These are phyloP conservation scores for Suhomyces bribrorum DNA, from an alignment of 1,139 yeast genomes.

Conservation along the genomic window DNA sequence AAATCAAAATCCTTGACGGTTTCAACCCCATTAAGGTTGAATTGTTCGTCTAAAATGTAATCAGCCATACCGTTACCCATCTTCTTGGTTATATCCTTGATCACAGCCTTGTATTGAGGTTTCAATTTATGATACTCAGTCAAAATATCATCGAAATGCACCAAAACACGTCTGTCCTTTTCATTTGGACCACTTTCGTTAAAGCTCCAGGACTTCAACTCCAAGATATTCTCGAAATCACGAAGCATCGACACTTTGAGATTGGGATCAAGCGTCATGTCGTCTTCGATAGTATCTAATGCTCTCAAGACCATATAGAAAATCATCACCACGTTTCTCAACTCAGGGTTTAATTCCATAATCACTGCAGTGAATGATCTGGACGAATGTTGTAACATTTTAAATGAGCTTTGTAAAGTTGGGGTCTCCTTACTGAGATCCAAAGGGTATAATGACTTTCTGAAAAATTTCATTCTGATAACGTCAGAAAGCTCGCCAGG, in stretches of 20 bases:
- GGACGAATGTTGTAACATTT: slow-evolving; percentile 68
- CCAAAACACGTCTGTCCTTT: slow-evolving; percentile 76
- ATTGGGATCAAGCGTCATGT: slow-evolving; percentile 77
- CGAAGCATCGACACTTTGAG: slow-evolving; percentile 76
- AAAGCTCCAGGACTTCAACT: slow-evolving; percentile 75
- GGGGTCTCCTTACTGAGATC: slow-evolving; percentile 43
- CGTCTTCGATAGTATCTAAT: slow-evolving; percentile 95
- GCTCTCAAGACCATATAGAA: slow-evolving; percentile 88
- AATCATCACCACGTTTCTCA: slow-evolving; percentile 76
- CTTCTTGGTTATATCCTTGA: slow-evolving; percentile 70
- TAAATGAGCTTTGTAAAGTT: slow-evolving; percentile 65
- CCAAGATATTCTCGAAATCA: slow-evolving; percentile 62
- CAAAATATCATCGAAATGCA: slow-evolving; percentile 65
- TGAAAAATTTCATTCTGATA: slow-evolving; percentile 56
- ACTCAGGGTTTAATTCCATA: slow-evolving; percentile 85
- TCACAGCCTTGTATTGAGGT: slow-evolving; percentile 75
- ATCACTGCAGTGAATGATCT: slow-evolving; percentile 94
- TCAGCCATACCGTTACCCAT: slow-evolving; percentile 99
- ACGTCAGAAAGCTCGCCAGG: slow-evolving; percentile 75
- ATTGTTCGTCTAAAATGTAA: slow-evolving; percentile 75
- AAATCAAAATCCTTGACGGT: slow-evolving; percentile 81
- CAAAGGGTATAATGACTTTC: slow-evolving; percentile 57
- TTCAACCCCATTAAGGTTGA: slow-evolving; percentile 74
- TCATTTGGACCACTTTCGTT: slow-evolving; percentile 73
- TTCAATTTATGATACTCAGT: slow-evolving; percentile 71